Evolutionary conservation across 495 filamentous ascomycete genomes (phyloP), one percentile per base, ranked within the genome.

Genomic region (Thozetella sp.): DNA sequence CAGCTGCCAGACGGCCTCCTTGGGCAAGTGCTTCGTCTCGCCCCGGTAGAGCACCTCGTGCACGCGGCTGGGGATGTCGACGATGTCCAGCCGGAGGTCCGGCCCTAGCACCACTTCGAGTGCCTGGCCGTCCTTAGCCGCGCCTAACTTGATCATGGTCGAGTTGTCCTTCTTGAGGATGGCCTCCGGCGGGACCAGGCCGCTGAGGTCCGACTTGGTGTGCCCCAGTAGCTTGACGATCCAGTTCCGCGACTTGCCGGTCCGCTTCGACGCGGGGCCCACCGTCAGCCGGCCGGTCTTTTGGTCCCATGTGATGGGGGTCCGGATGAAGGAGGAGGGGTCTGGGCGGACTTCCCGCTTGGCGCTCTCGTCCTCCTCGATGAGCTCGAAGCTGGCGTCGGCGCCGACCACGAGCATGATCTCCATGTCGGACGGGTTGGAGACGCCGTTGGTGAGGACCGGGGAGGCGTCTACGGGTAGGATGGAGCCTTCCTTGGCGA

Each of bases 401-500:
- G 66, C 66, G 4, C 84, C 84, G 6, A 85, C 80, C 13, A 84
- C 78, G 2, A 87, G 67, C 6, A 82, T 53, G 22, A 86, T 58
- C 45, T 82, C 76, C 19, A 86, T 59, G 1, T 58, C 56, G 0
- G 63, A 45, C 0, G 83, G 81, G 15, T 76, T 72, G 1, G 61
- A 51, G 11, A 72, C 72, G 22, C 79, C 81, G 62, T 84, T 84
- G 13, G 20, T 15, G 0, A 76, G 73, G 9, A 57, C 57, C 10
- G 63, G 43, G 12, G 69, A 62, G 17, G 53, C 58, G 56, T 85
- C 83, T 9, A 85, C 56, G 0, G 83, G 78, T 30, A 88, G 65
- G 23, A 87, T 84, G 30, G 83, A 72, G 17, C 85, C 85, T 61
- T 86, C 80, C 11, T 54, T 63, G 4, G 80, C 82, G 19, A 87